A percentile compares a stretch with the other conserved stretches of the same genome.
Conservation (phyloP, 805 yeast species). For the Ogataea salicorniae region DNA sequence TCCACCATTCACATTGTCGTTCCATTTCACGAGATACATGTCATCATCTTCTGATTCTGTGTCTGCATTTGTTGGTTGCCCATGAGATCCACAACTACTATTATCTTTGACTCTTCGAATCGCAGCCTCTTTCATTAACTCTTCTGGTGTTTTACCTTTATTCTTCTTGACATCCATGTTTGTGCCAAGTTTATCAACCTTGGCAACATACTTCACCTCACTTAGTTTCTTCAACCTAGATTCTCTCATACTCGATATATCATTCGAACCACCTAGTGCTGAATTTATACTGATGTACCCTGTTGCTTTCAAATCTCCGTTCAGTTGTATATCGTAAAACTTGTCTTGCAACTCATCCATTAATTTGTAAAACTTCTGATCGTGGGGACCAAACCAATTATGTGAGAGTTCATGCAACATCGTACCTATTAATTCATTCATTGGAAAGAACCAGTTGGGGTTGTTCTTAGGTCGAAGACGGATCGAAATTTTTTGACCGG, state of each 20-base stretch:
- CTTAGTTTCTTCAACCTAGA: conserved; percentile 38
- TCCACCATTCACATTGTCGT: not conserved
- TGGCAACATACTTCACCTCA: conserved; percentile 37
- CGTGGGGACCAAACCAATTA: conserved; percentile 76
- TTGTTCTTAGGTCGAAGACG: conserved; percentile 60
- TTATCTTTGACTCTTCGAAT: conserved; percentile 52
- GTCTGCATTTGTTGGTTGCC: not conserved
- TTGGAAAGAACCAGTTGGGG: conserved; percentile 49
- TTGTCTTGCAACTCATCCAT: conserved; percentile 57
- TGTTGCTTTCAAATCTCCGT: conserved; percentile 38
- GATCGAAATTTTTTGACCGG: conserved; percentile 66
- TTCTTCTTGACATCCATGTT: conserved; percentile 1
- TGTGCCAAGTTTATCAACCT: conserved; percentile 32
- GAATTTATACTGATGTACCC: conserved; percentile 47
- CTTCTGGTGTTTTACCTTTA: conserved; percentile 31
- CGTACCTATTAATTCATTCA: conserved; percentile 68
- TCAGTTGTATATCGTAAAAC: conserved; percentile 38
- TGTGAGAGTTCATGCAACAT: conserved; percentile 87
- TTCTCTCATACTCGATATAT: conserved; percentile 26
- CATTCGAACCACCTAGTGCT: conserved; percentile 34
- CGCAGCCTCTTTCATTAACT: conserved; percentile 54
- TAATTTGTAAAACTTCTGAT: conserved; percentile 58
- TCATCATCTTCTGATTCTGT: not conserved
- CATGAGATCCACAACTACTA: conserved; percentile 37
- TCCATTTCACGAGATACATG: not conserved